Evolutionary conservation across 768 basidiomycete genomes (phyloP).

Genomic region (Suillus alpinus): DNA sequence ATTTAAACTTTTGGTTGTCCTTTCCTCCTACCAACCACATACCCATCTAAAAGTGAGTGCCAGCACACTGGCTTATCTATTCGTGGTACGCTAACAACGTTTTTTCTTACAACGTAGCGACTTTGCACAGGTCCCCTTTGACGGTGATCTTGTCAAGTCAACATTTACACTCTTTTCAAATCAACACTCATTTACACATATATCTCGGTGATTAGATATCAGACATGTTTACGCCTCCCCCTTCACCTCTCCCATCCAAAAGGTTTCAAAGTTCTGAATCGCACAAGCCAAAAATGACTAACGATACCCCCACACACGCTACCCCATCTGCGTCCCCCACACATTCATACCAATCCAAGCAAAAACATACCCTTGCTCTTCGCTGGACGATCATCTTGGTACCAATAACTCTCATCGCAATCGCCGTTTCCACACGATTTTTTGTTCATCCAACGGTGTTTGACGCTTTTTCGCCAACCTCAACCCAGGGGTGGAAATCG

Average conservation of each 20-base stretch:
- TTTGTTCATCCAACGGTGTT: conserved; percentile 45
- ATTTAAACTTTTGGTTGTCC: not conserved
- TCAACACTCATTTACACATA: conserved; percentile 25
- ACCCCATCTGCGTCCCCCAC: conserved; percentile 4
- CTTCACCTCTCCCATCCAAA: conserved; percentile 35
- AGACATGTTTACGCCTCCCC: conserved; percentile 41
- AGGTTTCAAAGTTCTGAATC: conserved; percentile 8
- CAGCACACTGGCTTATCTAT: not conserved
- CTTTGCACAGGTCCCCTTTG: not conserved
- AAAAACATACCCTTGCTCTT: conserved; percentile 36
- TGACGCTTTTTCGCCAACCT: conserved; percentile 35
- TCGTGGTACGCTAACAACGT: not conserved
- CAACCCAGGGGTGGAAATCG: conserved; percentile 28
- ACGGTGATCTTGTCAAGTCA: conserved; percentile 1
- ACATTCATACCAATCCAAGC: conserved; percentile 19
- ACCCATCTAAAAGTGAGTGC: not conserved
- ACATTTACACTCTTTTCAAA: conserved; percentile 28
- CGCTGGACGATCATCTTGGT: conserved; percentile 54
- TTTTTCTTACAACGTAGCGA: not conserved
- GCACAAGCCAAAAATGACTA: not conserved
- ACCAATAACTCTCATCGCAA: conserved; percentile 52
- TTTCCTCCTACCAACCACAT: not conserved
- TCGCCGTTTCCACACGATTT: conserved; percentile 54
- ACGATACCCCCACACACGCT: conserved; percentile 4
- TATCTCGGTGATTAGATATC: conserved; percentile 2